A percentile compares a stretch with the other conserved stretches of the same genome.
These are phyloP conservation scores for Trichoderma simmonsii DNA, from an alignment of 2,329 filamentous ascomycete genomes.

Conservation along the genomic window DNA sequence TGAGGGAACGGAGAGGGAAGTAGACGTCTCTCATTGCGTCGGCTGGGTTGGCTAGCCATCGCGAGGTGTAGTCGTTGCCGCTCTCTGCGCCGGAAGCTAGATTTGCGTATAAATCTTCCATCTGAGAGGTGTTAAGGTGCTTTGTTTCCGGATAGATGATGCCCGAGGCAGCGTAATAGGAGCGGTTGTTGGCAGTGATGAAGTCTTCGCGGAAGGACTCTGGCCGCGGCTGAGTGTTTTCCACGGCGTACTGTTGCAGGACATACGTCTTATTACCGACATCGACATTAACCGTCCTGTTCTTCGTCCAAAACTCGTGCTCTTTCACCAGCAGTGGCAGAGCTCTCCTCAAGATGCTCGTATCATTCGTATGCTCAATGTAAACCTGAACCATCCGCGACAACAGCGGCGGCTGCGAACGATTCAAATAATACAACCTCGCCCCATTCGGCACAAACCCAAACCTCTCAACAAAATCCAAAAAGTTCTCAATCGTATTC, in stretches of 20 bases:
- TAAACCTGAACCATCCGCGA: slow-evolving; percentile 65
- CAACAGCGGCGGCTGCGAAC: slow-evolving; percentile 64
- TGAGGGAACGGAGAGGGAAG: slow-evolving; percentile 64
- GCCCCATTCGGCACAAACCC: slow-evolving; percentile 68
- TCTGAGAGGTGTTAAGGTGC: slow-evolving; percentile 51
- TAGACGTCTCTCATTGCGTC: slow-evolving; percentile 59
- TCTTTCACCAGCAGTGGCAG: slow-evolving; percentile 62
- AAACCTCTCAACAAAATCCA: slow-evolving; percentile 61
- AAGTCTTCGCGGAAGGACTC: slow-evolving; percentile 67
- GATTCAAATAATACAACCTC: slow-evolving; percentile 65
- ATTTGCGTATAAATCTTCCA: slow-evolving; percentile 55
- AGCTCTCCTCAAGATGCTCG: slow-evolving; percentile 56
- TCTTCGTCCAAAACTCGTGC: slow-evolving; percentile 60
- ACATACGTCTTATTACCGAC: slow-evolving; percentile 47
- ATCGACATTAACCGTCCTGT: slow-evolving; percentile 55
- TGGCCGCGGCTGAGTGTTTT: slow-evolving; percentile 63
- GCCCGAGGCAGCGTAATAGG: slow-evolving; percentile 58
- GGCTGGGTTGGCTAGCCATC: slow-evolving; percentile 55
- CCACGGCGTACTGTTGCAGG: slow-evolving; percentile 57
- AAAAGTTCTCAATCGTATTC: slow-evolving; percentile 68
- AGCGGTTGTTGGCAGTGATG: slow-evolving; percentile 60
- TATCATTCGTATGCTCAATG: slow-evolving; percentile 62
- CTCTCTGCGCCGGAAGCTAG: slow-evolving; percentile 64
- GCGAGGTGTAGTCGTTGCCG: slow-evolving; percentile 61
- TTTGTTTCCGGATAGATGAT: slow-evolving; percentile 54